Base-by-base conservation (phyloP, 2,329 filamentous ascomycete species). In the Madurella fahalii region DNA sequence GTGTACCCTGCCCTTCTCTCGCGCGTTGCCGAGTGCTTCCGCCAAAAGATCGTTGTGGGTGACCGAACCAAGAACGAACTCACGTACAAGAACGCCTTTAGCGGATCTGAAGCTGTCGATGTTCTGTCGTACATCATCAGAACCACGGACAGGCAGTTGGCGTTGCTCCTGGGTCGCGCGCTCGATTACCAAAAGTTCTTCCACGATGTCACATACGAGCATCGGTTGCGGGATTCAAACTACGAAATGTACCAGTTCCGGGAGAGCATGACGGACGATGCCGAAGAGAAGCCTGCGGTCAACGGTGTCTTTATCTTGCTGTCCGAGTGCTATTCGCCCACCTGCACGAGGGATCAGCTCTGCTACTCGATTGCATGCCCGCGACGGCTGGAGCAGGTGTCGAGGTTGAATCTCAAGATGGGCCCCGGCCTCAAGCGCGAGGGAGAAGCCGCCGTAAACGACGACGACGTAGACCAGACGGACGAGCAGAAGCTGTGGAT, bases 401-500 rank as follows among this genome's bases (percentile, higher is more conserved):
- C 94, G 45, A 82, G 94, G 61, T 74, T 97, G 62, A 97, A 99
- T 69, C 78, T 97, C 70, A 95, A 96, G 73, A 89, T 92, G 58
- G 90, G 93, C 63, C 90, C 91, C 31, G 92, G 92, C 56, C 77
- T 99, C 63, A 90, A 89, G 69, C 81, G 81, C 61, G 78, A 82
- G 47, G 78, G 80, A 44, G 75, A 77, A 18, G 74, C 77, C 13
- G 74, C 75, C 39, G 68, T 80, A 77, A 68, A 94, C 66, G 92
- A 95, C 66, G 91, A 95, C 63, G 90, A 94, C 59, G 77, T 71
- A 41, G 88, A 92, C 55, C 87, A 94, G 65, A 90, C 87, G 32
- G 91, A 96, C 67, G 92, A 97, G 70, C 94, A 97, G 75, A 97
- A 97, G 72, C 81, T 99, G 39, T 99, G 94, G 94, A 99, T 99